Conservation (phyloP, 2,329 filamentous ascomycete genomes). For the Didymella pomorum region DNA sequence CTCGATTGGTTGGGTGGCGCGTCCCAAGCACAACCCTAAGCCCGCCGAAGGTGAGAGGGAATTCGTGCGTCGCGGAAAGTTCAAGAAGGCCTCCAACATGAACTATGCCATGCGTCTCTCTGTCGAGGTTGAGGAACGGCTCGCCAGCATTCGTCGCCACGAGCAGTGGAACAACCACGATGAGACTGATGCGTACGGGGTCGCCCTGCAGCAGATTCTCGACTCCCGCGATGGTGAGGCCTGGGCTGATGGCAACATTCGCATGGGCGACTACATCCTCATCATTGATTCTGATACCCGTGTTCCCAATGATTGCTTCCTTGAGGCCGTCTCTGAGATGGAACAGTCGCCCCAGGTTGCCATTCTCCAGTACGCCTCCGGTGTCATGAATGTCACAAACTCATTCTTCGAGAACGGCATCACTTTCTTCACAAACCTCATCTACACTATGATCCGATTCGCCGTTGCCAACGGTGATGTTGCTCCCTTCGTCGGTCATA, state of each 20-base stretch:
- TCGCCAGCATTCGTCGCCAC: conserved; percentile 49
- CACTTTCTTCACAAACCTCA: conserved; percentile 80
- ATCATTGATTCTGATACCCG: conserved; percentile 59
- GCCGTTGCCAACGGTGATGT: conserved; percentile 75
- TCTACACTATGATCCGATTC: conserved; percentile 77
- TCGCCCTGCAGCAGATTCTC: conserved; percentile 67
- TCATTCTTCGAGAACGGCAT: conserved; percentile 79
- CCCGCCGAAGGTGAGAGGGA: conserved; percentile 25
- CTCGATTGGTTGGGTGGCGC: conserved; percentile 60
- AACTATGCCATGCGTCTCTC: conserved; percentile 72
- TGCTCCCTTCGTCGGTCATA: conserved; percentile 80
- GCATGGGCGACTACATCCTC: conserved; percentile 83
- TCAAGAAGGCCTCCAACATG: conserved; percentile 72
- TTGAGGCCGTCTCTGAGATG: conserved; percentile 84
- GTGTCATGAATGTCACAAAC: conserved; percentile 75
- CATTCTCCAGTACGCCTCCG: conserved; percentile 76
- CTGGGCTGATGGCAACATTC: conserved; percentile 84
- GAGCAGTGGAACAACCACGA: conserved; percentile 44
- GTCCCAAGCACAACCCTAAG: conserved; percentile 53
- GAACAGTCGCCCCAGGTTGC: conserved; percentile 79
- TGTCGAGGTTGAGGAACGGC: conserved; percentile 67
- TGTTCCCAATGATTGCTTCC: conserved; percentile 73
- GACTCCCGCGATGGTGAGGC: conserved; percentile 71
- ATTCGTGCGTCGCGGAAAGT: conserved; percentile 47
- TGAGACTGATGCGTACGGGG: conserved; percentile 44